Evolutionary conservation across 805 yeast genomes (phyloP), one percentile per base, ranked within the genome.

Genomic region (Sungouiozyma intestinalis): DNA sequence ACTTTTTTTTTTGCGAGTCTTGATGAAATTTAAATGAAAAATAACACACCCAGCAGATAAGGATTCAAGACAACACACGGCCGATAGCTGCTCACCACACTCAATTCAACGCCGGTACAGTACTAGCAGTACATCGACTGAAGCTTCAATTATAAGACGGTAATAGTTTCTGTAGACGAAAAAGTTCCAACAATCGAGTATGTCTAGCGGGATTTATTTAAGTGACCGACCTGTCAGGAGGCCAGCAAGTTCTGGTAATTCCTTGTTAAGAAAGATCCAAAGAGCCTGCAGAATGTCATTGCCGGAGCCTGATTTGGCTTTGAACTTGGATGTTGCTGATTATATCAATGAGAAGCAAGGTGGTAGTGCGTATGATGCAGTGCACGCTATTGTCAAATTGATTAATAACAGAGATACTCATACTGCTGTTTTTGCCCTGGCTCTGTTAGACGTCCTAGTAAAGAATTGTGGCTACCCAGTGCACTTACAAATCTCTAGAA

Each of bases 381-480:
- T 94, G 4, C 72, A 79, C 47, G 80, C 88, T 4, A 79, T 88
- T 47, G 97, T 82, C 41, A 81, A 80, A 55, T 69, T 86, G 47
- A 76, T 90, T 58, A 84, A 86, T 64, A 81, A 81, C 50, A 72
- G 85, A 54, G 92, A 84, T 51, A 78, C 94, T 1, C 94, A 85
- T 55, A 82, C 87, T 29, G 77, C 88, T 4, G 77, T 82, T 43
- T 79, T 88, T 56, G 96, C 97, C 8, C 64, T 92, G 49, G 75
- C 87, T 1, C 65, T 85, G 33, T 58, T 92, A 47, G 99, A 92
- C 58, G 85, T 85, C 41, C 68, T 92, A 52, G 98, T 92, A 41
- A 92, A 92, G 66, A 92, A 92, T 67, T 92, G 99, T 67, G 98
- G 97, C 4, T 92, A 90, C 62, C 97, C 98, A 6, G 77, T 92